phyloP scores from a whole-genome alignment of 495 filamentous ascomycete species.

The Penicillium pulvis region DNA sequence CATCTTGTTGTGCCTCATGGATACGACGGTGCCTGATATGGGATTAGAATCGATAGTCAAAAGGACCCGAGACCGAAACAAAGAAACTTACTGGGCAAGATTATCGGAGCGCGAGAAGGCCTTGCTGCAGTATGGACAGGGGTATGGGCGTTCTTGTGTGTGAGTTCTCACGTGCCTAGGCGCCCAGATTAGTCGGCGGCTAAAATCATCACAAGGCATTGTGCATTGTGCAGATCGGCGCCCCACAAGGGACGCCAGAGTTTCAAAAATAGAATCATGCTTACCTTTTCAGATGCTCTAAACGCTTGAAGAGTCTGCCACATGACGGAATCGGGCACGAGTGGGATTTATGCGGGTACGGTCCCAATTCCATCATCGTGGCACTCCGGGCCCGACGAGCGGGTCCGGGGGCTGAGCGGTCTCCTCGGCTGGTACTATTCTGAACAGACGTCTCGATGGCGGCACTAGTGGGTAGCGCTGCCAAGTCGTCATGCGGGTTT shows the following conservation, averaged over 20 bases:
- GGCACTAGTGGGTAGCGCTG: slow-evolving; percentile 64
- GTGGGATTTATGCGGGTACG: slow-evolving; percentile 96
- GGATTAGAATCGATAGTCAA: slow-evolving; percentile 13
- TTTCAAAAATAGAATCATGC: slow-evolving; percentile 38
- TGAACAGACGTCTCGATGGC: slow-evolving; percentile 57
- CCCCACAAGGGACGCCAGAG: slow-evolving; percentile 12
- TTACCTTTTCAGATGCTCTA: slow-evolving; percentile 99
- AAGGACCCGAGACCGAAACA: not conserved
- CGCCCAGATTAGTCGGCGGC: slow-evolving; percentile 58
- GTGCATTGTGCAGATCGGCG: slow-evolving; percentile 23
- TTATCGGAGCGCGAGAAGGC: slow-evolving; percentile 98
- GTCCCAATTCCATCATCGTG: slow-evolving; percentile 93
- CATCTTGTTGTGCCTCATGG: slow-evolving; percentile 80
- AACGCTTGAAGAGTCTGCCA: slow-evolving; percentile 94
- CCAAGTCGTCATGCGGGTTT: slow-evolving; percentile 67
- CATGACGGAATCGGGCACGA: slow-evolving; percentile 99
- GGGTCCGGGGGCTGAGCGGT: slow-evolving; percentile 68
- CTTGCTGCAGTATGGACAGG: slow-evolving; percentile 96
- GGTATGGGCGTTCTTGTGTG: slow-evolving; percentile 97
- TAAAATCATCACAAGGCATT: slow-evolving; percentile 37
- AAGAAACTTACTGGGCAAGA: slow-evolving; percentile 81
- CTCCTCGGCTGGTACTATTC: slow-evolving; percentile 61
- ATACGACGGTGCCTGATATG: slow-evolving; percentile 83
- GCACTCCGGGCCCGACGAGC: slow-evolving; percentile 90
- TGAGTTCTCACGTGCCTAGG: slow-evolving; percentile 96